A percentile compares a stretch with the other conserved stretches of the same genome.
Evolutionary conservation across 108 stramenopile genomes (phyloP).

Genomic region (Asterionellopsis glacialis): DNA sequence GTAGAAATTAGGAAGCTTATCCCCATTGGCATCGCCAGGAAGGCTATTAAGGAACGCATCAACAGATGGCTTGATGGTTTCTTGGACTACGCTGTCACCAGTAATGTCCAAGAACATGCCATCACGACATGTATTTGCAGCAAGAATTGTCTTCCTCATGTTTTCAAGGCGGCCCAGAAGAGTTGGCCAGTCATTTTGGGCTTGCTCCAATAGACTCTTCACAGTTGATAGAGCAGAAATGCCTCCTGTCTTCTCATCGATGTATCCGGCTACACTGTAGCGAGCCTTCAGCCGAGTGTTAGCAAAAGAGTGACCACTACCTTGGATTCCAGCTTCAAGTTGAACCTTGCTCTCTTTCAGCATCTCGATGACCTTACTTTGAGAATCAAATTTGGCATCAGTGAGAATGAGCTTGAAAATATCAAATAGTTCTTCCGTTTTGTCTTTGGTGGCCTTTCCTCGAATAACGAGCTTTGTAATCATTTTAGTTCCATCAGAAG

Average conservation of each 20-base stretch:
- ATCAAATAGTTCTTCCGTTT: constrained; percentile 78
- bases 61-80: constrained; percentile 59
- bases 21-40: constrained; percentile 60
- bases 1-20: constrained; percentile 70
- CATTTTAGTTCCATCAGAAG: constrained; percentile 63
- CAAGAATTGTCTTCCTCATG: constrained; percentile 77
- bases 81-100: constrained; percentile 71
- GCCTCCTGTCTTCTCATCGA: constrained; percentile 89
- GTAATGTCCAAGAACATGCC: constrained; percentile 93
- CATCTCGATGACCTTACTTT: constrained; percentile 89
- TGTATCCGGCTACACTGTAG: constrained; percentile 83
- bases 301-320: constrained; percentile 82
- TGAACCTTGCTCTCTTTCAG: constrained; percentile 79
- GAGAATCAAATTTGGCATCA: constrained; percentile 82
- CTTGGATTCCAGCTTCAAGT: constrained; percentile 66
- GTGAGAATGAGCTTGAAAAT: constrained; percentile 85
- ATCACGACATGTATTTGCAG: constrained; percentile 55
- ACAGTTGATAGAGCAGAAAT: constrained; percentile 77
- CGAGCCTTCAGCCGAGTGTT: constrained; percentile 74
- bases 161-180: constrained; percentile 79
- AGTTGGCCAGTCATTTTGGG: constrained; percentile 92
- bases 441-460: constrained; percentile 88
- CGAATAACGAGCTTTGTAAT: constrained; percentile 68
- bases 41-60: constrained; percentile 65
- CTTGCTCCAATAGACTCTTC: constrained; percentile 75